Evolutionary conservation across 371 early-diverging fungal species (phyloP).

Genomic region (Circinella minor): DNA sequence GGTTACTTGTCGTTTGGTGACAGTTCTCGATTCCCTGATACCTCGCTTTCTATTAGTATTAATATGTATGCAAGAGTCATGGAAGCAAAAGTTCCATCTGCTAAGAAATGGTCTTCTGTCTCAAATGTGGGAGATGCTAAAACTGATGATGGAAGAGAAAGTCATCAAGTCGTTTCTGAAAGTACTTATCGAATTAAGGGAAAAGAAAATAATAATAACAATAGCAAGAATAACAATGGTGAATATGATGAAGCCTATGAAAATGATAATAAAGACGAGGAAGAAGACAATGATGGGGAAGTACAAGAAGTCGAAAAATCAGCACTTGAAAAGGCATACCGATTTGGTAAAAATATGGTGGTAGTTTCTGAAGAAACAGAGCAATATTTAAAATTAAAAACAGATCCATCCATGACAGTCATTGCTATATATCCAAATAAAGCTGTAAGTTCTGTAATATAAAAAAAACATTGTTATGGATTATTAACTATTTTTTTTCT

Average conservation of each 20-base stretch:
- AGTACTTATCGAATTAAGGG: constrained; percentile 43
- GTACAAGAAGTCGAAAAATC: constrained; percentile 29
- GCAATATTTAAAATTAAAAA: constrained; percentile 58
- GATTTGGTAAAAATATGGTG: constrained; percentile 72
- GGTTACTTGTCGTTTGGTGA: constrained; percentile 64
- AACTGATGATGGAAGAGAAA: constrained; percentile 22
- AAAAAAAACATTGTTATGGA: no score
- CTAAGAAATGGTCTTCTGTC: constrained; percentile 65
- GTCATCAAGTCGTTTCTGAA: constrained; percentile 52
- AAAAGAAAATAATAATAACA: not conserved
- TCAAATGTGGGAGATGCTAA: constrained; percentile 37
- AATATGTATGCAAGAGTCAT: constrained; percentile 63
- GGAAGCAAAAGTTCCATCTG: constrained; percentile 49
- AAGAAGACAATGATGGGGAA: constrained; percentile 2
- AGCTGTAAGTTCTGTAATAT: constrained; percentile 31
- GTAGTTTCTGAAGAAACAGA: constrained; percentile 66
- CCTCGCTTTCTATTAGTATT: constrained; percentile 55
- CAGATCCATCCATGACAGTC: constrained; percentile 63
- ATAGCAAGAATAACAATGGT: constrained; percentile 9
- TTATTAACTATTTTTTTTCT: no score
- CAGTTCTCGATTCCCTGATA: constrained; percentile 31
- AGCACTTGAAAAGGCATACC: constrained; percentile 53
- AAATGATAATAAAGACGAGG: constrained; percentile 27
- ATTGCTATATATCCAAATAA: constrained; percentile 57
- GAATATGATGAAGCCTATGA: constrained; percentile 27